These are phyloP conservation scores for Penicillium vulpinum DNA, from an alignment of 2,329 filamentous ascomycete species.

Conservation along the genomic window DNA sequence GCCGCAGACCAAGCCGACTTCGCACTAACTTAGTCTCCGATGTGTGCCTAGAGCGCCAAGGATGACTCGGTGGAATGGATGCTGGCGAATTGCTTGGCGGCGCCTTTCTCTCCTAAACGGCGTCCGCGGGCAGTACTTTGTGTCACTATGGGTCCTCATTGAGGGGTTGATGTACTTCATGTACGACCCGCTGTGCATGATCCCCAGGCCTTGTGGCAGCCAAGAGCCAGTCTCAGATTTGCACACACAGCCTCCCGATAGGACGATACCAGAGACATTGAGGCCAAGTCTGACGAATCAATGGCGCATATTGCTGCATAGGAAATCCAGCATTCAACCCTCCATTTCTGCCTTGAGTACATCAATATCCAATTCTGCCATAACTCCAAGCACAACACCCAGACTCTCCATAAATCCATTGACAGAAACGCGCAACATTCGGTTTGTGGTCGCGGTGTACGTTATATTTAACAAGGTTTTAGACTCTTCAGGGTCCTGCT, in stretches of 20 bases:
- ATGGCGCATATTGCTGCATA: background rate
- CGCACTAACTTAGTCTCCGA: conserved; percentile 7
- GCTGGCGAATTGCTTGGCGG: conserved; percentile 20
- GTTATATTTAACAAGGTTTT: conserved; percentile 66
- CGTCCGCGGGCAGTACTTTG: background rate
- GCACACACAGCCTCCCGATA: background rate
- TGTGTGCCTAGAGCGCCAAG: conserved; percentile 16
- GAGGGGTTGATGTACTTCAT: conserved; percentile 7
- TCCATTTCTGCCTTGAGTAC: conserved; percentile 56
- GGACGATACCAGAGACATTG: background rate
- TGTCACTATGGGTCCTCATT: conserved; percentile 8
- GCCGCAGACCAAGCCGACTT: background rate
- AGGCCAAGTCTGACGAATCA: conserved; percentile 7
- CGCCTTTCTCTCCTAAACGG: conserved; percentile 7
- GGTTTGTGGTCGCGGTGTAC: conserved; percentile 87
- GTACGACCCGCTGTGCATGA: conserved; percentile 7
- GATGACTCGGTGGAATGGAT: conserved; percentile 16
- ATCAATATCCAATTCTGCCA: conserved; percentile 87
- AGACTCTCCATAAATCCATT: conserved; percentile 96
- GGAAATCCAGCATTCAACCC: conserved; percentile 17
- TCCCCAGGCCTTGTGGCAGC: conserved; percentile 4
- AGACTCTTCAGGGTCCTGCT: conserved; percentile 32
- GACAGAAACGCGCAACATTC: conserved; percentile 93
- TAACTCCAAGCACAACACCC: conserved; percentile 79
- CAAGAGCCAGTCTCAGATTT: background rate